These are phyloP conservation scores for Rhinocladiella mackenziei DNA, from an alignment of 2,329 filamentous ascomycete species.

Conservation along the genomic window DNA sequence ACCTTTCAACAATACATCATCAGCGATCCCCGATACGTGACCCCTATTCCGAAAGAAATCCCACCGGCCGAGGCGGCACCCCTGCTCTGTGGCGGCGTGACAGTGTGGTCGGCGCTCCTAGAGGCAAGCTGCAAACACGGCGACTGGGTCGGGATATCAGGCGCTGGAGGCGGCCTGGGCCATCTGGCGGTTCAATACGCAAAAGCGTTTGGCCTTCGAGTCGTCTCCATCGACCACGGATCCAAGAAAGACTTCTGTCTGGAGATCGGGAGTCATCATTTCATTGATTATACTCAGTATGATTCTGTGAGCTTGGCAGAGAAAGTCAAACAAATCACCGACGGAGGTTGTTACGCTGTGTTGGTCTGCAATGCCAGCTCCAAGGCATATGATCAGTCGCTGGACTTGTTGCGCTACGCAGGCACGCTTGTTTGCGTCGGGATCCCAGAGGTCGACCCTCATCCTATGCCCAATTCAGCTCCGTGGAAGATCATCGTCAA, in stretches of 20 bases:
- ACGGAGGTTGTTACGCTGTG: constrained; percentile 58
- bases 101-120: constrained; percentile 50
- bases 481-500: constrained; percentile 43
- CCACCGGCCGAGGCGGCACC: constrained; percentile 59
- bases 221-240: constrained; percentile 62
- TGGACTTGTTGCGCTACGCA: constrained; percentile 46
- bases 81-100: constrained; percentile 64
- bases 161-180: constrained; percentile 51
- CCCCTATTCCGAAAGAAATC: constrained; percentile 55
- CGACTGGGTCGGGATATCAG: constrained; percentile 32
- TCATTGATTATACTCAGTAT: constrained; percentile 57
- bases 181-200: constrained; percentile 60
- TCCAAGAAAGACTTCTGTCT: constrained; percentile 56
- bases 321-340: constrained; percentile 55
- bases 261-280: constrained; percentile 60
- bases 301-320: constrained; percentile 42
- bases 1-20: constrained; percentile 42
- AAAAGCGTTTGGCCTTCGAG: constrained; percentile 57
- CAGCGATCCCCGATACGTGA: constrained; percentile 36
- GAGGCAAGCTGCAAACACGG: constrained; percentile 34
- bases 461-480: constrained; percentile 43
- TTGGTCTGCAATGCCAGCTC: constrained; percentile 53
- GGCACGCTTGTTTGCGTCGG: constrained; percentile 52
- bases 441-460: constrained; percentile 45
- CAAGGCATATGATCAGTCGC: constrained; percentile 47